Conservation (phyloP, 2,329 filamentous ascomycete genomes). For the Fusarium sororula region DNA sequence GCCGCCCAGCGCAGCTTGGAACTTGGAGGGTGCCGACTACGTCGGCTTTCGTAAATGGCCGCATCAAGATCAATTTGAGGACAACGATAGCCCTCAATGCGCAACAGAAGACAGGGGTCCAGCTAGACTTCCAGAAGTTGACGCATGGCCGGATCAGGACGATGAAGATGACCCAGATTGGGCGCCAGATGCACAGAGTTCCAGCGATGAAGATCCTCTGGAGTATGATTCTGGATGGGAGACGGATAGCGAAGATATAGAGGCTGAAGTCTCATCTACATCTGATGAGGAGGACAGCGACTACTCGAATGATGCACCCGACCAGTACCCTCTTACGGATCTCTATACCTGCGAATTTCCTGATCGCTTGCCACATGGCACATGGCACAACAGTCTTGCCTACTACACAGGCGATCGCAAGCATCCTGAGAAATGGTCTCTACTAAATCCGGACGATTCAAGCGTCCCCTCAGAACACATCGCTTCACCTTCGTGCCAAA, state of each 20-base stretch:
- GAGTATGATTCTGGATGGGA: background rate
- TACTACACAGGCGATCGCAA: background rate
- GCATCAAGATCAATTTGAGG: background rate
- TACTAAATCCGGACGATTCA: accelerated
- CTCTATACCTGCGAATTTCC: background rate
- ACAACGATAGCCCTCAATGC: background rate
- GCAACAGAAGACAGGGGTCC: background rate
- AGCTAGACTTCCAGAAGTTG: background rate
- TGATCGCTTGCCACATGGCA: background rate
- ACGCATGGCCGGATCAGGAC: background rate
- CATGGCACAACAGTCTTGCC: background rate
- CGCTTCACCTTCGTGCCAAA: background rate
- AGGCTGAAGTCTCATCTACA: accelerated
- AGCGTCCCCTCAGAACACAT: background rate
- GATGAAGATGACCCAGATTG: background rate
- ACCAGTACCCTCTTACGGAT: background rate
- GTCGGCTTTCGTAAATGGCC: background rate
- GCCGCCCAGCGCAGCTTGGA: background rate
- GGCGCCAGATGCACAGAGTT: background rate
- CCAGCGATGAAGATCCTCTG: background rate
- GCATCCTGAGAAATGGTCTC: background rate
- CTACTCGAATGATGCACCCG: accelerated
- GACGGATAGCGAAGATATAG: background rate
- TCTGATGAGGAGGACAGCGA: accelerated
- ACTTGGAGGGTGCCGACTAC: background rate